phyloP scores from a whole-genome alignment of 2,329 filamentous ascomycete genomes.

The Botrytis paeoniae region DNA sequence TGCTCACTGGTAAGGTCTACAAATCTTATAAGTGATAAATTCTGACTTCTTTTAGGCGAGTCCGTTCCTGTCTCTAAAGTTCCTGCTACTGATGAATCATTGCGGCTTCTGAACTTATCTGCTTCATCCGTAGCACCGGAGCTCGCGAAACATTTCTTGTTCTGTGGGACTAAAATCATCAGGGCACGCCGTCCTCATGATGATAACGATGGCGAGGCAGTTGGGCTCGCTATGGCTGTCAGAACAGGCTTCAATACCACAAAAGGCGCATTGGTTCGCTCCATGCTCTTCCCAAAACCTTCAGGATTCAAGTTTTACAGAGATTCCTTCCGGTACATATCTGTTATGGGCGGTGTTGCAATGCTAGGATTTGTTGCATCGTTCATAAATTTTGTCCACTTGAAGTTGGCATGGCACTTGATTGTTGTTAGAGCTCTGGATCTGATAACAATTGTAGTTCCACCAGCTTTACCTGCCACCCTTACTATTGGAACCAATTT shows the following conservation, averaged over 20 bases:
- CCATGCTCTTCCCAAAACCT: conserved; percentile 97
- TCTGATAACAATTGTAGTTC: conserved; percentile 95
- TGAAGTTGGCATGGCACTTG: conserved; percentile 80
- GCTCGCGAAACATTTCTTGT: conserved; percentile 84
- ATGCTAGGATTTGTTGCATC: conserved; percentile 84
- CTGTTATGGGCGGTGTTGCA: conserved; percentile 89
- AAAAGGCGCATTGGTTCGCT: conserved; percentile 90
- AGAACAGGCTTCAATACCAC: conserved; percentile 97
- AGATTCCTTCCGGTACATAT: conserved; percentile 96
- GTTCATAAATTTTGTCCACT: conserved; percentile 85
- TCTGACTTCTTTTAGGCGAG: conserved; percentile 57
- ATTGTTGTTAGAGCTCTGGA: conserved; percentile 92
- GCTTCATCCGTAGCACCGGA: conserved; percentile 81
- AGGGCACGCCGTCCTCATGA: conserved; percentile 85
- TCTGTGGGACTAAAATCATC: conserved; percentile 93
- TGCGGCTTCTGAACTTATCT: conserved; percentile 72
- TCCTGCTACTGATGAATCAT: conserved; percentile 75
- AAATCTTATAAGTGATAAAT: not conserved
- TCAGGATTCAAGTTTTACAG: conserved; percentile 98
- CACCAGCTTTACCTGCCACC: conserved; percentile 89
- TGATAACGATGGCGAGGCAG: conserved; percentile 79
- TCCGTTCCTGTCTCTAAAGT: conserved; percentile 95
- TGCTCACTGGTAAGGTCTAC: conserved; percentile 68
- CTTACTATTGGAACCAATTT: conserved; percentile 97
- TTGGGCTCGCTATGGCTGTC: conserved; percentile 86